These are phyloP conservation scores for Yamadazyma membranifaciens DNA, from an alignment of 1,139 yeast species.

Conservation along the genomic window DNA sequence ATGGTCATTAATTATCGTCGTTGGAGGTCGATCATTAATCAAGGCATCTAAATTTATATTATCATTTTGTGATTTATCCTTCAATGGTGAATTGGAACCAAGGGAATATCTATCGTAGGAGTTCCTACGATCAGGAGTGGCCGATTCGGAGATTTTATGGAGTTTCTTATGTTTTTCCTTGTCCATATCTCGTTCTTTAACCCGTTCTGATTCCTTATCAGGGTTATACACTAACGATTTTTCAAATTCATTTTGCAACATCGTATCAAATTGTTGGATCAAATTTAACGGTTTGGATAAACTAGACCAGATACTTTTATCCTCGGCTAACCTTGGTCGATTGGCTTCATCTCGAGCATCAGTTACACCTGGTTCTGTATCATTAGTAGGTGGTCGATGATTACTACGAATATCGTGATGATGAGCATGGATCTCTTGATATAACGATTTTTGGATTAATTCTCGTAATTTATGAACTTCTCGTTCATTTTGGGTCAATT, in stretches of 20 bases:
- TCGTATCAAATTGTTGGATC: conserved; percentile 66
- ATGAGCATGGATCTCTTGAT: conserved; percentile 26
- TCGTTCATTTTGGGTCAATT: conserved; percentile 39
- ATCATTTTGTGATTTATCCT: conserved; percentile 10
- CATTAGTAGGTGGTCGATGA: background rate
- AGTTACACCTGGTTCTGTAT: background rate
- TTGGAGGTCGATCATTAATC: conserved; percentile 1
- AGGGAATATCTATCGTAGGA: conserved; percentile 4
- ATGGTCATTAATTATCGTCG: no score
- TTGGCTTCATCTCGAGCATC: conserved; percentile 37
- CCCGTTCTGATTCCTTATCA: background rate
- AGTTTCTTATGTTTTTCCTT: background rate
- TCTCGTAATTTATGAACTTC: conserved; percentile 47
- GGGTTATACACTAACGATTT: conserved; percentile 30
- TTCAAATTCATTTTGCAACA: conserved; percentile 67
- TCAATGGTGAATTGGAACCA: conserved; percentile 11
- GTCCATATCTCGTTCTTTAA: background rate
- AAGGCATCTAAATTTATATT: conserved; percentile 14
- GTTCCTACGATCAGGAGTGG: background rate
- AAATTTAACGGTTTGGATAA: conserved; percentile 59
- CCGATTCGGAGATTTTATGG: background rate
- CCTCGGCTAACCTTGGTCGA: conserved; percentile 19
- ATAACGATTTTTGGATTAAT: conserved; percentile 39
- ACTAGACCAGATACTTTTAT: conserved; percentile 32
- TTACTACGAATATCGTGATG: background rate